Base-by-base conservation (phyloP, 1,284 basidiomycete genomes). In the Ustilago crameri region DNA sequence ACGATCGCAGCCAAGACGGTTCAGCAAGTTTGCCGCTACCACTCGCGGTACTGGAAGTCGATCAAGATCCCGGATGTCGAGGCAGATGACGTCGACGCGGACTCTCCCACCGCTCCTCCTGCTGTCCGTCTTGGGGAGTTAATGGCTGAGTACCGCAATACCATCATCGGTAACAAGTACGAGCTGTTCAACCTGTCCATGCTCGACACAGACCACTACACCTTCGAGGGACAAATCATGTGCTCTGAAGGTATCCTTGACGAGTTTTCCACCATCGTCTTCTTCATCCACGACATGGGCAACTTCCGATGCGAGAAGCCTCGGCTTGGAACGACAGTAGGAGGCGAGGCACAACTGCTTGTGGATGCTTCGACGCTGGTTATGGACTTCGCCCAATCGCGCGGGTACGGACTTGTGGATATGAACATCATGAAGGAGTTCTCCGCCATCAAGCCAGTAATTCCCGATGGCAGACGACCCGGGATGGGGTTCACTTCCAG, bases 41-140 rank as follows among this genome's bases (percentile, higher is more conserved):
- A 98, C 82, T 91, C 90, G 78, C 90, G 90, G 80, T 92, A 91
- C 80, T 98, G 96, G 96, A 93, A 91, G 82, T 90, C 86, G 70
- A 87, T 98, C 18, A 41, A 43, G 42, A 41, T 46, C 20, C 48
- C 75, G 22, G 48, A 61, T 17, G 9, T 64, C 22, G 60, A 66
- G 26, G 57, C 57, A 12, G 59, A 57, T 34, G 59, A 74, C 26
- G 48, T 63, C 3, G 49, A 72, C 26, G 3, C 14, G 26, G 32
- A 44, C 17, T 41, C 59, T 15, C 14, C 50, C 18, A 52, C 22
- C 5, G 72, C 47, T 9, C 51, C 58, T 10, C 42, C 49, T 5
- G 47, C 58, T 18, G 24, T 62, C 27, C 17, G 27, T 12, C 45
- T 45, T 73, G 87, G 89, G 91, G 86, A 90, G 49, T 71, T 96